phyloP scores from a whole-genome alignment of 768 basidiomycete species.

The Psilocybe subaeruginosa region DNA sequence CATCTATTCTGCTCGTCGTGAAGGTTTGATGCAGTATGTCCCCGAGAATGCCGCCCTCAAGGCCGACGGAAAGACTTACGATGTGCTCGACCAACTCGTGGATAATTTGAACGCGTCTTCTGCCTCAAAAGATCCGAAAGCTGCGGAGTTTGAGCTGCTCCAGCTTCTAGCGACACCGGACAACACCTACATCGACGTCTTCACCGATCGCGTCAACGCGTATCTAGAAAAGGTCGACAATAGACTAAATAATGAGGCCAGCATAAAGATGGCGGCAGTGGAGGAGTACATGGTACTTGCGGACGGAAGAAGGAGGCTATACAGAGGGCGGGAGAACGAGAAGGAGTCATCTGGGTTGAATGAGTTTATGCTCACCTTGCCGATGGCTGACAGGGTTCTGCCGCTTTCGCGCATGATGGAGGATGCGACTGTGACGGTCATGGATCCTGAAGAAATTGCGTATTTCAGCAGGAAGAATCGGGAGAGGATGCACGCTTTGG shows the following conservation, averaged over 20 bases:
- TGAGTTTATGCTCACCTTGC: constrained; percentile 4
- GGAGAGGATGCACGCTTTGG: not conserved
- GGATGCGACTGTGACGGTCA: not conserved
- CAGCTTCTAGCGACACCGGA: constrained; percentile 1
- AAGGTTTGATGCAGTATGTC: constrained; percentile 2
- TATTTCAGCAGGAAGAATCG: not conserved
- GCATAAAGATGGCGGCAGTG: not conserved
- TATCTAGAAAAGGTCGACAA: not conserved
- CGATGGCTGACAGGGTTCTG: not conserved
- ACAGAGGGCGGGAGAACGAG: not conserved
- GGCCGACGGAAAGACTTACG: not conserved
- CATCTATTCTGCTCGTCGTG: constrained; percentile 1
- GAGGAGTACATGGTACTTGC: constrained; percentile 6
- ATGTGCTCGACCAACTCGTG: not conserved
- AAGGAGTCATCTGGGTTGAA: not conserved
- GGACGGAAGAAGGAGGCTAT: not conserved
- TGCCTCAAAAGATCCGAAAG: not conserved
- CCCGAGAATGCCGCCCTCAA: not conserved
- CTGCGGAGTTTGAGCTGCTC: constrained; percentile 1
- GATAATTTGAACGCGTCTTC: not conserved
- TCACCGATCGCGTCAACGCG: not conserved
- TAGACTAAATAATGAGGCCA: not conserved
- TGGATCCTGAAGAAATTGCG: not conserved
- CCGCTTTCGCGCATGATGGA: constrained; percentile 2
- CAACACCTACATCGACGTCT: not conserved